A percentile compares a stretch with the other conserved stretches of the same genome.
These are phyloP conservation scores for Paxillus ammoniavirescens DNA, from an alignment of 768 basidiomycete genomes.

Conservation along the genomic window DNA sequence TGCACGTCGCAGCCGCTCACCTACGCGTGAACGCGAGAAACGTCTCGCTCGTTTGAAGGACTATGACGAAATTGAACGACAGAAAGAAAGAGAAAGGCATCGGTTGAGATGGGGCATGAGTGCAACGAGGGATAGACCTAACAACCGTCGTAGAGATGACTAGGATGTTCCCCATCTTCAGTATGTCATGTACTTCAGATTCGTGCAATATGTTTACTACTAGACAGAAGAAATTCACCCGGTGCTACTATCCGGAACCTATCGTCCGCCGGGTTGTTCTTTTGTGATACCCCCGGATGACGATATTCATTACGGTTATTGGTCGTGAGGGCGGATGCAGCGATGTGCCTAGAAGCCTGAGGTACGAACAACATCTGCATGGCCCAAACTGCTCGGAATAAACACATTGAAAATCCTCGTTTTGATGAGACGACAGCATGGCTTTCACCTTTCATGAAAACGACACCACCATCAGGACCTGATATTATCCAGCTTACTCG, in stretches of 20 bases:
- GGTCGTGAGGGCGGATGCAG: conserved; percentile 14
- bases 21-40: conserved; percentile 20
- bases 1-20: conserved; percentile 31
- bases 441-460: conserved; percentile 1
- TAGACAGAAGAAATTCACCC: conserved; percentile 2
- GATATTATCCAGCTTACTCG: not conserved
- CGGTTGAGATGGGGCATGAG: conserved; percentile 54
- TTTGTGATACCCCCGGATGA: conserved; percentile 8
- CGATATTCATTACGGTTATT: conserved; percentile 10
- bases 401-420: conserved; percentile 14
- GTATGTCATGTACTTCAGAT: conserved; percentile 7
- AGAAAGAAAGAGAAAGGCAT: conserved; percentile 39
- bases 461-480: not conserved
- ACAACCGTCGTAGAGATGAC: conserved; percentile 15
- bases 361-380: conserved; percentile 10
- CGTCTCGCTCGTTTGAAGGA: conserved; percentile 18
- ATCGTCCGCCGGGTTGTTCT: conserved; percentile 2
- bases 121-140: conserved; percentile 36
- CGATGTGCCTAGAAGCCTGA: conserved; percentile 14
- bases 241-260: not conserved
- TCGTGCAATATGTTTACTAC: conserved; percentile 6
- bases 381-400: conserved; percentile 11
- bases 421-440: conserved; percentile 18
- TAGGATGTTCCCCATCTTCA: conserved; percentile 11
- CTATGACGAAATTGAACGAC: conserved; percentile 28